Conservation (phyloP, 108 stramenopile genomes). For the Nannochloropsis gaditana region DNA sequence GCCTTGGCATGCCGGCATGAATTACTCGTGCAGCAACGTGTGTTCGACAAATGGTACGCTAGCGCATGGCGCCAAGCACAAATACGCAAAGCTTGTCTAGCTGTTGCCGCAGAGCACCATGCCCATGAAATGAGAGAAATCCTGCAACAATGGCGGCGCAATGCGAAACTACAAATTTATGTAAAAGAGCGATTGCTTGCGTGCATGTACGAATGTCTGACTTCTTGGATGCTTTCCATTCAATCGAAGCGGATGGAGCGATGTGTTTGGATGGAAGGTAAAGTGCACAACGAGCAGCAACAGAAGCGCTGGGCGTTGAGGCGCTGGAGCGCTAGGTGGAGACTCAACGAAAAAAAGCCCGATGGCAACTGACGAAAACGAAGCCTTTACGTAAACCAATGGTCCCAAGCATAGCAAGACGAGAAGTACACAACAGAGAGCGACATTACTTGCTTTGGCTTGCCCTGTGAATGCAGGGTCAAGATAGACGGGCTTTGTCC, state of each 20-base stretch:
- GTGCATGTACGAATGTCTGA: not conserved
- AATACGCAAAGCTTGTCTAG: not conserved
- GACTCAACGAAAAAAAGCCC: not conserved
- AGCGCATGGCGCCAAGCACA: not conserved
- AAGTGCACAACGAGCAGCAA: not conserved
- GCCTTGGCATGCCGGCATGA: conserved; percentile 8
- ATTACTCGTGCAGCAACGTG: not conserved
- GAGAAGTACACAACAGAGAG: not conserved
- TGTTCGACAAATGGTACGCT: not conserved
- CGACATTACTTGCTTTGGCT: no score
- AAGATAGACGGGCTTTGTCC: no score
- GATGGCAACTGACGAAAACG: no score
- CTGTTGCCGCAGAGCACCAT: not conserved
- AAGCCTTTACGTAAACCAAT: no score
- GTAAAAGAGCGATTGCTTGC: not conserved
- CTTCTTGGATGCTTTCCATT: not conserved
- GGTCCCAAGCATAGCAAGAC: not conserved
- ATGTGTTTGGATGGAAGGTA: not conserved
- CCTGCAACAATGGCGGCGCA: not conserved
- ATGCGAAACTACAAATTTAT: not conserved
- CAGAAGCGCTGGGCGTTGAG: not conserved
- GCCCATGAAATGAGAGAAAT: not conserved
- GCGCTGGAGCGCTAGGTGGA: not conserved
- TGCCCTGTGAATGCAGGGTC: no score
- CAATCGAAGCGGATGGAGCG: not conserved